Evolutionary conservation across 805 yeast genomes (phyloP), one percentile per base, ranked within the genome.

Genomic region (Helenozyma rhizophorensis): DNA sequence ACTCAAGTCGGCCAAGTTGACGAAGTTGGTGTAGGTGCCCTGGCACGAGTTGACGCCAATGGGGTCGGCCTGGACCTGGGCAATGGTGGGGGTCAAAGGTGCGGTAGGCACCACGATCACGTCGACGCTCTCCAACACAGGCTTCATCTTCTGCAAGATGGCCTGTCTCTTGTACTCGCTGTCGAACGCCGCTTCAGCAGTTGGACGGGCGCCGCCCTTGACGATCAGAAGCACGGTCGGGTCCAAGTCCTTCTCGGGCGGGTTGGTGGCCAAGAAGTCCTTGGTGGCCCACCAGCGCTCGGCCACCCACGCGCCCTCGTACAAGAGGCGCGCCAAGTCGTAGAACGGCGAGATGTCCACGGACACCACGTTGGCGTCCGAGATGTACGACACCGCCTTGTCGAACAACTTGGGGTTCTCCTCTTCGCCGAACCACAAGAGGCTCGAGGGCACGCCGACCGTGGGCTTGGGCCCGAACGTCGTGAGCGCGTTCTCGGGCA

Each of bases 231-330:
- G 56, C 15, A 93, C 97, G 5, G 87, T 84, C 31, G 96, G 94
- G 57, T 90, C 96, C 48, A 90, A 65, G 30, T 82, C 72, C 21
- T 72, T 70, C 26, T 57, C 67, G 21, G 93, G 86, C 13, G 93
- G 88, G 51, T 78, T 72, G 6, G 83, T 68, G 18, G 75, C 75
- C 36, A 85, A 70, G 46, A 83, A 83, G 25, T 82, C 85, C 47
- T 76, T 74, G 23, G 79, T 75, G 16, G 96, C 96, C 42, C 86
- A 78, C 62, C 78, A 88, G 48, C 98, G 76, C 65, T 90, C 98
- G 15, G 94, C 86, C 9, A 90, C 97, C 98, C 98, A 90, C n/a
- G 97, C 84, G 37, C 98, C 98, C 53, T 90, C 97, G 56, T 90
- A 90, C 23, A 90, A 70, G 53, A 93, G 84, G 47, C 76, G 76